These are phyloP conservation scores for Thelephora ganbajun DNA, from an alignment of 768 basidiomycete genomes.

Conservation along the genomic window DNA sequence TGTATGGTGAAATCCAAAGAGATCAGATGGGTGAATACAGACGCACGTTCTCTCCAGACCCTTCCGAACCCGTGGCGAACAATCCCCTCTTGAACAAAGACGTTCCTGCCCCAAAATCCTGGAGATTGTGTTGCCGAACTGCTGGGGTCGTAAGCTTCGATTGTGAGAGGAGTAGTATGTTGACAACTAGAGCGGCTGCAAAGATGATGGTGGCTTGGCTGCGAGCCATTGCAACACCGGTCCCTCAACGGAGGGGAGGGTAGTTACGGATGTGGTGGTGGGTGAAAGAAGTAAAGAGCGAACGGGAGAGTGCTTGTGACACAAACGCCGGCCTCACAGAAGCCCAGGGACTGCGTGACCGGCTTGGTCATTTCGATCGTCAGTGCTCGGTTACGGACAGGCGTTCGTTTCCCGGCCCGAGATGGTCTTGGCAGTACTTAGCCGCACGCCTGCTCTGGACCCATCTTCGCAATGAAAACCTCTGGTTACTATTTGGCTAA, in stretches of 20 bases:
- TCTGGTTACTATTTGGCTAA: no score
- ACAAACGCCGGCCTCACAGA: no score
- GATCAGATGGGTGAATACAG: background rate
- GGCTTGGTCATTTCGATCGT: no score
- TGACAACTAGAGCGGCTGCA: slow-evolving; percentile 35
- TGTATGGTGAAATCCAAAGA: background rate
- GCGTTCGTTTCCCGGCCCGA: no score
- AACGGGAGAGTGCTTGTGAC: no score
- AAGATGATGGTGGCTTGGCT: slow-evolving; percentile 31
- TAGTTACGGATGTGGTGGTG: no score
- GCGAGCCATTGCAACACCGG: background rate
- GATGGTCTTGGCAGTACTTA: no score
- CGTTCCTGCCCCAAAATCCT: slow-evolving; percentile 1
- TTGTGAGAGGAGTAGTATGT: slow-evolving; percentile 46
- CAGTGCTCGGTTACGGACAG: no score
- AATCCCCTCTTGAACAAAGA: background rate
- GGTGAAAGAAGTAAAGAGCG: no score
- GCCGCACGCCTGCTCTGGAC: no score
- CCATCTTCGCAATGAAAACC: no score
- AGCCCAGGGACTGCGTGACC: no score
- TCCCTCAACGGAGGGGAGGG: background rate
- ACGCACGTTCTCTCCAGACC: background rate
- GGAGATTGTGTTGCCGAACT: background rate
- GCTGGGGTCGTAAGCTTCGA: slow-evolving; percentile 10
- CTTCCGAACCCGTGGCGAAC: background rate